phyloP scores from a whole-genome alignment of 129 eudicot species.

The Artemisia argyi region DNA sequence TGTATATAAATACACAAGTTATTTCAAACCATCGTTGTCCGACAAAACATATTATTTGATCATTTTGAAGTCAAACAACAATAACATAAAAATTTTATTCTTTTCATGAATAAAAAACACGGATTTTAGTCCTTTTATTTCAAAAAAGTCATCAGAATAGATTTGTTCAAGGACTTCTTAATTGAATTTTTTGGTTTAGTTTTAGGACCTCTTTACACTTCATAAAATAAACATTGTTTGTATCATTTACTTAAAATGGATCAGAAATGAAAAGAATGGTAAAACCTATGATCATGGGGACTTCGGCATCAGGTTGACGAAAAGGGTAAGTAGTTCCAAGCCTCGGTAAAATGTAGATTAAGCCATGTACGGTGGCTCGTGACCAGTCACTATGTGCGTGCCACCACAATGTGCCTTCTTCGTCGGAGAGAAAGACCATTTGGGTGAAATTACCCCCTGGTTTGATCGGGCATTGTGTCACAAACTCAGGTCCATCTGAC shows the following conservation, averaged over 20 bases:
- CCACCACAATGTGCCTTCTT: conserved; percentile 74
- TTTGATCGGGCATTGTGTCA: conserved; percentile 63
- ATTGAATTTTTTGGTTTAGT: too few relatives aligned
- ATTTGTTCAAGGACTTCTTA: too few relatives aligned
- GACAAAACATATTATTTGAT: conserved; percentile 6
- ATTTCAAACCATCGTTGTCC: neutral
- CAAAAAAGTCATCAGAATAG: too few relatives aligned
- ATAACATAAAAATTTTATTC: too few relatives aligned
- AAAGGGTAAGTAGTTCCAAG: conserved; percentile 49
- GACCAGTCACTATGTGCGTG: conserved; percentile 78
- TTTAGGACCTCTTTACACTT: too few relatives aligned
- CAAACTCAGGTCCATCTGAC: conserved; percentile 66
- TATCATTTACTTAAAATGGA: too few relatives aligned
- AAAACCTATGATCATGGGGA: conserved; percentile 55
- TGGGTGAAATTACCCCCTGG: conserved; percentile 60
- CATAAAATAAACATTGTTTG: neutral
- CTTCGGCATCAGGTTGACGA: conserved; percentile 45
- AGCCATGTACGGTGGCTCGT: conserved; percentile 60
- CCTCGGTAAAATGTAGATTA: conserved; percentile 43
- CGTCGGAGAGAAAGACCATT: conserved; percentile 3
- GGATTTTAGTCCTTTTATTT: too few relatives aligned
- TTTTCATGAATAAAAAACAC: too few relatives aligned
- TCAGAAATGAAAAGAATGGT: neutral
- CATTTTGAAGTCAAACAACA: too few relatives aligned
- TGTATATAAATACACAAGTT: neutral